Conservation (phyloP, 441 rosid species). For the Pelargonium myrrhifolium region DNA sequence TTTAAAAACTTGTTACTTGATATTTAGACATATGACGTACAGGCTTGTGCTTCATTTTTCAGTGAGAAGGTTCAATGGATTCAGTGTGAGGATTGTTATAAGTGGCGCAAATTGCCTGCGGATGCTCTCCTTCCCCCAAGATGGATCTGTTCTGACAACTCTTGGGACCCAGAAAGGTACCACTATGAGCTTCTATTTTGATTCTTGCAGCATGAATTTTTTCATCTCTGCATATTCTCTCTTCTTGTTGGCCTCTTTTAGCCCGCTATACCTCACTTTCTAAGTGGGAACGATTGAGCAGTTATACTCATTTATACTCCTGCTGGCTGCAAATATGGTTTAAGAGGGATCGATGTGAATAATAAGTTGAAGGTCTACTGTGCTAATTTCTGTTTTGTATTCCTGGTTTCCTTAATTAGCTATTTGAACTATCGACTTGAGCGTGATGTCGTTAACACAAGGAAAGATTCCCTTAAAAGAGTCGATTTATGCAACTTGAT, state of each 20-base stretch:
- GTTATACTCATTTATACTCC: background rate
- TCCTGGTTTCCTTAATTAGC: background rate
- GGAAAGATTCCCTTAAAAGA: background rate
- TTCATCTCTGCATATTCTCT: background rate
- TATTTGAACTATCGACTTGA: background rate
- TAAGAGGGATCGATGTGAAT: background rate
- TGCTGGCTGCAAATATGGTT: background rate
- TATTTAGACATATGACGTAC: no score
- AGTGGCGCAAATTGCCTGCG: slow-evolving; percentile 70
- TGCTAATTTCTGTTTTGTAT: background rate
- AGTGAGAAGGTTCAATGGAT: slow-evolving; percentile 66
- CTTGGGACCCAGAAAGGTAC: slow-evolving; percentile 72
- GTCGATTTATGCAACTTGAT: background rate
- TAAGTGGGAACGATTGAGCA: background rate
- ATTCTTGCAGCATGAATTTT: background rate
- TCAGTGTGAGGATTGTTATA: slow-evolving; percentile 67
- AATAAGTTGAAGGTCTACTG: background rate
- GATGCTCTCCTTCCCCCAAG: slow-evolving; percentile 56
- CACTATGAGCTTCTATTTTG: slow-evolving; percentile 10
- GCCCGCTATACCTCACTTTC: background rate
- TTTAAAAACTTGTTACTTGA: no score
- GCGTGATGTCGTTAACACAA: background rate
- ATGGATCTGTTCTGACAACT: slow-evolving; percentile 58
- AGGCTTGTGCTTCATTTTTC: slow-evolving; percentile 20
- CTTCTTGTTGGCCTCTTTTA: background rate